Conservation (phyloP, 163 green algal species). For the Prototheca cutis region DNA sequence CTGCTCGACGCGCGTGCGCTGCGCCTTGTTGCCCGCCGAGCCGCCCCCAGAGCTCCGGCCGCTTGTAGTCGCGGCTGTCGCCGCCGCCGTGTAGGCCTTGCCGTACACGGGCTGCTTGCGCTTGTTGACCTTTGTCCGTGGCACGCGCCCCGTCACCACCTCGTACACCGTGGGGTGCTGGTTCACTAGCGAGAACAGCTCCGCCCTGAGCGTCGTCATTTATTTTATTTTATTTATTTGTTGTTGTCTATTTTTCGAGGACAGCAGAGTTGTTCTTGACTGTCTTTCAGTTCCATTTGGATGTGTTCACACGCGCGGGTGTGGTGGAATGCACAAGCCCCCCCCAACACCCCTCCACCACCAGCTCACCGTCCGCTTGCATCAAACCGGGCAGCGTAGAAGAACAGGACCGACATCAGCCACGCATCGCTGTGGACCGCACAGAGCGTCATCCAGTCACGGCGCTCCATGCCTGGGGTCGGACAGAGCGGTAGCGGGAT, state of each 20-base stretch:
- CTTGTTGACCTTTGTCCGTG: conserved; percentile 21
- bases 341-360: background rate
- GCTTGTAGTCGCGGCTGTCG: conserved; percentile 1
- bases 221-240: too few species aligned
- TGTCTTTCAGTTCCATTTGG: too few species aligned
- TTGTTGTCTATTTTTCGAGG: too few species aligned
- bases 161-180: conserved; percentile 77
- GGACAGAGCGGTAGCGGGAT: background rate
- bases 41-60: background rate
- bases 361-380: conserved; percentile 33
- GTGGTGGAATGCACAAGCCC: too few species aligned
- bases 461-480: conserved; percentile 45
- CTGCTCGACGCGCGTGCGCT: background rate
- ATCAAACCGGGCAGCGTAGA: conserved; percentile 83
- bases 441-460: conserved; percentile 93
- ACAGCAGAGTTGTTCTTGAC: too few species aligned
- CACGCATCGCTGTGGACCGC: conserved; percentile 94
- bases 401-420: conserved; percentile 90
- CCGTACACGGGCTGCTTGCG: conserved; percentile 8
- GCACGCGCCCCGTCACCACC: conserved; percentile 48
- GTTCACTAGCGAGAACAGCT: conserved; percentile 86
- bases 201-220: too few species aligned
- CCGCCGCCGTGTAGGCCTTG: conserved; percentile 8
- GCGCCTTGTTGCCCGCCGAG: background rate
- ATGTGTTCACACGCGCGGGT: too few species aligned